A percentile compares a stretch with the other conserved stretches of the same genome.
Evolutionary conservation across 371 early-diverging fungal genomes (phyloP).

Genomic region (Circinella umbellata): DNA sequence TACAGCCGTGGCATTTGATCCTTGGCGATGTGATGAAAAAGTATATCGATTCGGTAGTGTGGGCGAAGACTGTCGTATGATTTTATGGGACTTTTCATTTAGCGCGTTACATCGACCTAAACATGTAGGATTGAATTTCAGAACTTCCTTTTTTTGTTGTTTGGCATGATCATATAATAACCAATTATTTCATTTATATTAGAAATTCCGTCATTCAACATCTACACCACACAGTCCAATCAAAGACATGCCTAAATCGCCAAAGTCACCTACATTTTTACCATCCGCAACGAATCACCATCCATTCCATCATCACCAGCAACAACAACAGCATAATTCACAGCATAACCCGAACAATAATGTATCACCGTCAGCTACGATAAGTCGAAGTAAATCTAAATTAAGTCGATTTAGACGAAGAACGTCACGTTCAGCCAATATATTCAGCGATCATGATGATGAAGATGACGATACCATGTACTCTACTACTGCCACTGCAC

Average conservation of each 20-base stretch:
- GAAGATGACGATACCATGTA: constrained; percentile 6
- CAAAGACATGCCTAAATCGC: not conserved
- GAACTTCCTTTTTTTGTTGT: not conserved
- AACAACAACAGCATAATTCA: not conserved
- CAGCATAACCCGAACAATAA: no score
- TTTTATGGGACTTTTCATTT: constrained; percentile 94
- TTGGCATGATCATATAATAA: no score
- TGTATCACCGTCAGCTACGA: not conserved
- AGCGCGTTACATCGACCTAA: constrained; percentile 79
- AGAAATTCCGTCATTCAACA: constrained; percentile 10
- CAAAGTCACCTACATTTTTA: constrained; percentile 3
- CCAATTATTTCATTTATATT: not conserved
- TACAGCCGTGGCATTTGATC: constrained; percentile 92
- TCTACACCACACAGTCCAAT: constrained; percentile 14
- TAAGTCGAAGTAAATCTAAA: constrained; percentile 11
- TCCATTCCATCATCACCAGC: not conserved
- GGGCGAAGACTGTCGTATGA: constrained; percentile 87
- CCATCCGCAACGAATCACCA: not conserved
- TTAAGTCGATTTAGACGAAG: constrained; percentile 28
- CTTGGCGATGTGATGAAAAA: constrained; percentile 81
- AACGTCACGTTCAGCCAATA: constrained; percentile 18
- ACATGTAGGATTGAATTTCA: constrained; percentile 45
- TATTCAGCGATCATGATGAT: constrained; percentile 21
- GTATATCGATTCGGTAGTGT: constrained; percentile 91
- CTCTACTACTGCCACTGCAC: not conserved